phyloP scores from a whole-genome alignment of 1,284 basidiomycete species.

The Peniophora sp. region DNA sequence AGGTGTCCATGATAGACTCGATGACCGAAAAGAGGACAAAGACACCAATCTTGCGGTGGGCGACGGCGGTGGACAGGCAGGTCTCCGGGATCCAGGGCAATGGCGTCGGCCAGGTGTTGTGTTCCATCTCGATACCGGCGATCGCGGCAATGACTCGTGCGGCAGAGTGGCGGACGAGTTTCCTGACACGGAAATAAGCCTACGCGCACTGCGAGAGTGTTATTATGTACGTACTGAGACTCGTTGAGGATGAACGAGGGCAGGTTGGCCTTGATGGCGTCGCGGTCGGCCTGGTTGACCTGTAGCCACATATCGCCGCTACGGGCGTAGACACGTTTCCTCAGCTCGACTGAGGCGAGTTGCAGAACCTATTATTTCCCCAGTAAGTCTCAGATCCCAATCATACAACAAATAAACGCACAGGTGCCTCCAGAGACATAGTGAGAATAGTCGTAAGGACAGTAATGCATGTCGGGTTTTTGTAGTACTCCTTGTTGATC shows the following conservation, averaged over 20 bases:
- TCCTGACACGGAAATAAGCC: constrained; percentile 34
- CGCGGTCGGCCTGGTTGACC: constrained; percentile 63
- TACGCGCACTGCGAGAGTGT: too few relatives aligned
- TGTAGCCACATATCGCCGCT: constrained; percentile 82
- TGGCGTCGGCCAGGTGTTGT: constrained; percentile 81
- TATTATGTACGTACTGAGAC: constrained; percentile 63
- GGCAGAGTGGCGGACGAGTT: constrained; percentile 83
- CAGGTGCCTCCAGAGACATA: constrained; percentile 72
- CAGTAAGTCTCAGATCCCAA: constrained; percentile 2
- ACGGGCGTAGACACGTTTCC: constrained; percentile 83
- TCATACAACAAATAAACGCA: constrained; percentile 26
- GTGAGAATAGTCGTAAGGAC: constrained; percentile 87
- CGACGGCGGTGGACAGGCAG: constrained; percentile 58
- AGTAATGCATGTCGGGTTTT: constrained; percentile 84
- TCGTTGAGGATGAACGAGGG: constrained; percentile 78
- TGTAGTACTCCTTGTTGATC: constrained; percentile 90
- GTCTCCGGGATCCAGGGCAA: constrained; percentile 85
- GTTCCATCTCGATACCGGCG: constrained; percentile 83
- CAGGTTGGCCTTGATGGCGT: constrained; percentile 82
- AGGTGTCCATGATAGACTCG: constrained; percentile 86
- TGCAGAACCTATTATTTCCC: constrained; percentile 76
- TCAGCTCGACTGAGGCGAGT: constrained; percentile 95
- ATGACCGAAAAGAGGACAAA: constrained; percentile 91
- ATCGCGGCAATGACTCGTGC: constrained; percentile 93
- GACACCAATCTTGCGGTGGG: constrained; percentile 86